Evolutionary conservation across 805 yeast species (phyloP), one percentile per base, ranked within the genome.

Genomic region (Metschnikowia koreensis): DNA sequence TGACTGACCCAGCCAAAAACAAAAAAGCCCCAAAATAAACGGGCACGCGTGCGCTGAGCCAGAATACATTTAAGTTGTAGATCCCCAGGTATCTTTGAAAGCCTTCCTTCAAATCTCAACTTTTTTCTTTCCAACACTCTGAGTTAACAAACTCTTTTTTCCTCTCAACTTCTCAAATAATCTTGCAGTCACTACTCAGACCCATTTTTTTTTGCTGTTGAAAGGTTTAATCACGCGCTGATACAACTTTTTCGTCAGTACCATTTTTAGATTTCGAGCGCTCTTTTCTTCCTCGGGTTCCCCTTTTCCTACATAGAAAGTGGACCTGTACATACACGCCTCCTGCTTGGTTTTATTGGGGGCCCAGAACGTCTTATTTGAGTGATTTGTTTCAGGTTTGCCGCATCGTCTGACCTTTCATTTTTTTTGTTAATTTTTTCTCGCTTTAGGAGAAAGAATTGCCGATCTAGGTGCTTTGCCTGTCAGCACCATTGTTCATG

Each of bases 321-420:
- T 7, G 10, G 45, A 27, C 48, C 52, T 48, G 52, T 45, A 48
- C 45, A 44, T 27, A 11, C 9, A 37, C 22, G 26, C 15, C 16
- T 38, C 50, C 40, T 38, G 44, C 45, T 44, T 41, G 45, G 16
- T 33, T 17, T 31, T 17, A 31, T 28, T 29, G n/a, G 7, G 38
- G 41, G 52, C 41, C 52, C 52, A 48, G 48, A 48, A 29, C 17
- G 44, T 43, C 28, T 36, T 48, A 33, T 34, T 44, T 22, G 34
- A 36, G 26, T 26, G 28, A 26, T 22, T 41, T 44, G 52, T 48
- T 48, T 44, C 52, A 48, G 48, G 39, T 44, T 34, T 36, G 27
- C 31, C 48, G 44, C 36, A 38, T 42, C 51, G 31, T 17, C 31
- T 31, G 34, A 42, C 43, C 22, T 29, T 27, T 37, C 33, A 27